Evolutionary conservation across 139 green algal species (phyloP).

Genomic region (Edaphochlamys debaryana): DNA sequence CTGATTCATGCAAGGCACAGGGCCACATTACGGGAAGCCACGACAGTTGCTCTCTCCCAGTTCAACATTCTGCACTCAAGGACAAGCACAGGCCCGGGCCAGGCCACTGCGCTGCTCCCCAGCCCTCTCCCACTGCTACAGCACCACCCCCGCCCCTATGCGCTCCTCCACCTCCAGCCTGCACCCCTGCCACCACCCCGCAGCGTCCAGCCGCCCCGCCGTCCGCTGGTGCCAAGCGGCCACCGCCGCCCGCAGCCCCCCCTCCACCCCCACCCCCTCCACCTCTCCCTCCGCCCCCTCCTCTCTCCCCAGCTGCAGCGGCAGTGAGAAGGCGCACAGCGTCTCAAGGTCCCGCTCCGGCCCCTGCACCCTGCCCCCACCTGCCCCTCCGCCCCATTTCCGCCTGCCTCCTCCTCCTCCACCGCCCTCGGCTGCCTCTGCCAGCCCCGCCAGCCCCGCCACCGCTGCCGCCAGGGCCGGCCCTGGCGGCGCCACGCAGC

Average conservation of each 20-base stretch:
- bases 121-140: constrained; percentile 1
- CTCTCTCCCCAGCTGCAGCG: background rate
- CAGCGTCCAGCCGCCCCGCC: background rate
- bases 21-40: no score
- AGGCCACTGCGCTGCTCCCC: no score
- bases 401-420: background rate
- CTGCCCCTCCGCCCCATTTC: background rate
- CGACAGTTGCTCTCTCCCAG: no score
- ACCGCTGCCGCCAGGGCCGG: background rate
- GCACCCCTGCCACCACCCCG: background rate
- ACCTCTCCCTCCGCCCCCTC: background rate
- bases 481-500: background rate
- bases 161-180: constrained; percentile 9
- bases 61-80: no score
- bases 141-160: background rate
- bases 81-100: no score
- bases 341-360: constrained; percentile 18
- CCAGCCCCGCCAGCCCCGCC: background rate
- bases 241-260: background rate
- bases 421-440: background rate
- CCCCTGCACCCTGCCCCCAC: background rate
- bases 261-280: no score
- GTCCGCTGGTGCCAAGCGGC: no score
- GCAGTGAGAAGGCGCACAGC: constrained; percentile 19
- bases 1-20: no score